phyloP scores from a whole-genome alignment of 257 asterid species.

The Solanum clarkiae region DNA sequence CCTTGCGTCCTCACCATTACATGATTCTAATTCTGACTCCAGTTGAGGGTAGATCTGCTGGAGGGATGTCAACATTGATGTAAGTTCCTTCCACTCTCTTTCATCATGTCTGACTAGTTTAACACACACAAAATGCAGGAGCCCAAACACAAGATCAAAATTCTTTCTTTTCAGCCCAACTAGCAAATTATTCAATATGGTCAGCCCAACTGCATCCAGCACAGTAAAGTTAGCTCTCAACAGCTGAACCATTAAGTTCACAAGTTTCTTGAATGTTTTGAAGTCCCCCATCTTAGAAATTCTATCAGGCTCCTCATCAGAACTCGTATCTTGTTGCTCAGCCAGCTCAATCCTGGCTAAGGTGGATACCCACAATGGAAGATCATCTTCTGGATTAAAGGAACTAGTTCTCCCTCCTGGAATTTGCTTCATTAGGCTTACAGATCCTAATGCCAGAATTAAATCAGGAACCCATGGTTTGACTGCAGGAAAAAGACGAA shows the following conservation, averaged over 20 bases:
- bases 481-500: constrained; percentile 38
- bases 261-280: constrained; percentile 44
- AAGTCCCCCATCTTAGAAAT: constrained; percentile 15
- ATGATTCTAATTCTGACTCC: constrained; percentile 23
- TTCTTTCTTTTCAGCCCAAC: constrained; percentile 37
- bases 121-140: constrained; percentile 51
- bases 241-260: constrained; percentile 32
- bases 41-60: constrained; percentile 31
- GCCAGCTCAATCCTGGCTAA: constrained; percentile 55
- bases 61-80: constrained; percentile 31
- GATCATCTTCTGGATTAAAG: constrained; percentile 11
- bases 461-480: constrained; percentile 83
- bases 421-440: constrained; percentile 30
- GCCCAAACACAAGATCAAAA: constrained; percentile 38
- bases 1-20: constrained; percentile 17
- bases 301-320: constrained; percentile 27
- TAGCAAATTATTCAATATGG: constrained; percentile 30
- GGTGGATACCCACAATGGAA: constrained; percentile 52
- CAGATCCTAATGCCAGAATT: constrained; percentile 59
- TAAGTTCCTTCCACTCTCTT: constrained; percentile 38
- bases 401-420: constrained; percentile 7
- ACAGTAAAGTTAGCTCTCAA: constrained; percentile 31
- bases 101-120: constrained; percentile 39
- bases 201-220: constrained; percentile 61
- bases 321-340: constrained; percentile 23